Evolutionary conservation across 768 basidiomycete genomes (phyloP), one percentile per base, ranked within the genome.

Genomic region (Hortiboletus campestris): DNA sequence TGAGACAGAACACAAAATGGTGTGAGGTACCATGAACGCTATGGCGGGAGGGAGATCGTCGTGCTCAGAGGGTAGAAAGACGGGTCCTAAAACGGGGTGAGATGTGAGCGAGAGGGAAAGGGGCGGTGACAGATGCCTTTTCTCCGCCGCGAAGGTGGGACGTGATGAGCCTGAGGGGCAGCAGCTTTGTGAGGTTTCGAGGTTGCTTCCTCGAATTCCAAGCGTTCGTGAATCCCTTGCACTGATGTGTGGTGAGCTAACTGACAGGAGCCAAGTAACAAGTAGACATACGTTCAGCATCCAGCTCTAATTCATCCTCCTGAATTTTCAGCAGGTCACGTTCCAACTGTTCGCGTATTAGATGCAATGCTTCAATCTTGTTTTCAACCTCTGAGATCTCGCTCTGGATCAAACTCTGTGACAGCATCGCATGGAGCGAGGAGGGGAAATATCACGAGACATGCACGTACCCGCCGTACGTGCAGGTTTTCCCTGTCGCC

Each of bases 41-140:
- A 98, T 84, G 1, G 93, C 94, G 9, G 87, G 83, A 10, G 97
- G 97, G 31, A 99, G 78, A 50, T 97, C 94, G 62, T 94, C 93
- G 62, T 99, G 97, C 69, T 98, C 97, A 17, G 94, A 97, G 5
- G 97, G 97, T 45, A 99, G 71, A 77, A 99, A 98, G 17, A 91
- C 91, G 0, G 96, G 95, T 2, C 96, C 95, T 88, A 56, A 25
- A 49, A 29, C 17, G 13, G 38, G 47, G 31, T 67, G 58, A 60
- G 58, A 43, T 12, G 29, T 6, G 40, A 28, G 32, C 6, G 16
- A 25, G 25, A 19, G 42, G 19, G 19, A n/a, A 10, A 29, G 49
- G 2, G 28, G 0, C 11, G 4, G 35, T 29, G 12, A 25, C 29
- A 12, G 3, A 49, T 56, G 70, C 70, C 70, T 63, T 68, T 73